Percentiles rank a stretch among this genome's conserved stretches.
Evolutionary conservation across 2,329 filamentous ascomycete genomes (phyloP).

Genomic region (Amauroascus verrucosus): DNA sequence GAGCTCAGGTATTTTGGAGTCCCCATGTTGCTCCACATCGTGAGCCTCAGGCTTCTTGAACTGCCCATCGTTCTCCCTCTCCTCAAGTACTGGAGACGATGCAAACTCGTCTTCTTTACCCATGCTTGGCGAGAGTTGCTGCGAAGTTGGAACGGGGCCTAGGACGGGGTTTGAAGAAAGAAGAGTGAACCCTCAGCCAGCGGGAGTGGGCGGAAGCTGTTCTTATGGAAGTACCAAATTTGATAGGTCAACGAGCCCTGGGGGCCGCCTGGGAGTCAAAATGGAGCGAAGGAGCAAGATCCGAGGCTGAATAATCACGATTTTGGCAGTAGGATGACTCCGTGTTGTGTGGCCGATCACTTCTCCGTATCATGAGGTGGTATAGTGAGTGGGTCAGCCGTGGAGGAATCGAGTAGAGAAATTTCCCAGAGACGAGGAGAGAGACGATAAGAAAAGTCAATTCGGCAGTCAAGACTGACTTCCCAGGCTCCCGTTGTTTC

Average conservation of each 20-base stretch:
- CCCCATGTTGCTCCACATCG: slow-evolving; percentile 31
- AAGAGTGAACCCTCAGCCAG: not conserved
- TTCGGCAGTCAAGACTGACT: too few species aligned
- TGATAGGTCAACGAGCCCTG: not conserved
- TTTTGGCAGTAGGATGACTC: not conserved
- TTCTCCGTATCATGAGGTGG: not conserved
- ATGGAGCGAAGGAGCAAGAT: not conserved
- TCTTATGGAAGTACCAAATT: not conserved
- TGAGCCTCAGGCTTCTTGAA: slow-evolving; percentile 5
- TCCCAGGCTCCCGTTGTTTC: too few species aligned
- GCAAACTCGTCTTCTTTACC: not conserved
- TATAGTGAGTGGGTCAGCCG: not conserved
- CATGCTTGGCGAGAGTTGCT: not conserved
- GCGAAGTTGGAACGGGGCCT: not conserved
- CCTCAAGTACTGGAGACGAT: not conserved
- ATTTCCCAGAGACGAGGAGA: not conserved
- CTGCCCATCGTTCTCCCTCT: not conserved
- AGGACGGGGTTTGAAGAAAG: not conserved
- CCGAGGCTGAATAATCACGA: not conserved
- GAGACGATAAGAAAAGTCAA: not conserved
- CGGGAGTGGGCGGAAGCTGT: not conserved
- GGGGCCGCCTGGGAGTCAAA: not conserved
- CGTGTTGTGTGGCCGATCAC: not conserved
- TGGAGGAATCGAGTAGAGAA: not conserved
- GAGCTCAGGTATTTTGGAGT: slow-evolving; percentile 53